phyloP scores from a whole-genome alignment of 441 rosid genomes.

The Hypseocharis bilobata region DNA sequence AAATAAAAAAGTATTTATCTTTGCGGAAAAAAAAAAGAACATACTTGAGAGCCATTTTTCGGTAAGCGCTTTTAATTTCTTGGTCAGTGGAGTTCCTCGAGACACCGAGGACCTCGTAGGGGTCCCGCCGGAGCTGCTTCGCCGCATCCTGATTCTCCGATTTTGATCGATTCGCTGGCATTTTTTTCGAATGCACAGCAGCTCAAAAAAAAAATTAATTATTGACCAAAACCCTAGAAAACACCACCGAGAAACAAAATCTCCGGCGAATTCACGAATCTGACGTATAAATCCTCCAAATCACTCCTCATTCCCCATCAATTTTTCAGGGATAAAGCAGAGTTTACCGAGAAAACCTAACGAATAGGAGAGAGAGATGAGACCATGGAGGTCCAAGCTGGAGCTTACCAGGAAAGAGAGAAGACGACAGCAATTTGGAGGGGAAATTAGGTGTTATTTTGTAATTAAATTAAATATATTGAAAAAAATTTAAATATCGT shows the following conservation, averaged over 20 bases:
- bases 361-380: conserved; percentile 19
- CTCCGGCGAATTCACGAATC: neutral
- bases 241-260: neutral
- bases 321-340: neutral
- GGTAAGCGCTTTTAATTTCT: conserved; percentile 74
- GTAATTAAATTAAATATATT: conserved; percentile 9
- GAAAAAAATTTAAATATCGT: neutral
- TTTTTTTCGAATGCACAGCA: conserved; percentile 19
- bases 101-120: conserved; percentile 75
- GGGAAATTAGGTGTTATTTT: conserved; percentile 33
- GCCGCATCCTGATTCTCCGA: conserved; percentile 57
- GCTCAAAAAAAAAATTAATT: neutral
- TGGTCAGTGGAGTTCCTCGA: conserved; percentile 71
- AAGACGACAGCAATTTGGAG: conserved; percentile 35
- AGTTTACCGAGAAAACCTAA: conserved; percentile 24
- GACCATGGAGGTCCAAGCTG: conserved; percentile 29
- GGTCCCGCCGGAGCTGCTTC: conserved; percentile 73
- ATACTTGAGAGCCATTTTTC: conserved; percentile 94
- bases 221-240: conserved; percentile 22
- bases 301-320: too few relatives aligned
- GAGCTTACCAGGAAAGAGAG: conserved; percentile 31
- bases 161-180: conserved; percentile 64
- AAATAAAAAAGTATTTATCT: conserved; percentile 7
- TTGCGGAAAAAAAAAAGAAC: conserved; percentile 5
- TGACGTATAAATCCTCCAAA: neutral